Percentiles rank a stretch among this genome's conserved stretches.
Conservation (phyloP, 805 yeast species). For the Saccharomycopsis guyanensis region DNA sequence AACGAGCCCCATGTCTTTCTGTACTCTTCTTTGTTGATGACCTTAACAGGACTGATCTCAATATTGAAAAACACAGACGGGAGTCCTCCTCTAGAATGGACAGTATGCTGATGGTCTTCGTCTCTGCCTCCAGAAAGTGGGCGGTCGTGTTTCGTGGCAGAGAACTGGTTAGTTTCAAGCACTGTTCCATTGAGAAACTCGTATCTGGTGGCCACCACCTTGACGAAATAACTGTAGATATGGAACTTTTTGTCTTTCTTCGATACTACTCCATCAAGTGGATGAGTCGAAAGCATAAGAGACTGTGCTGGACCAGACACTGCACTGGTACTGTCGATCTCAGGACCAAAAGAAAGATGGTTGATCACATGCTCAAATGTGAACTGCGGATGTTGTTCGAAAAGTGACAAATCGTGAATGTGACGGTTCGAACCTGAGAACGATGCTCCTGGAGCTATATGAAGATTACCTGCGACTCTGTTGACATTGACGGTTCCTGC, state of each 20-base stretch:
- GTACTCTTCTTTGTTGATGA: constrained; percentile 69
- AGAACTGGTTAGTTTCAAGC: constrained; percentile 81
- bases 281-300: constrained; percentile 42
- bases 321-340: constrained; percentile 25
- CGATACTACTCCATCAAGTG: constrained; percentile 51
- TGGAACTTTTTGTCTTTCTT: constrained; percentile 45
- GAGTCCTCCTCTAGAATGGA: constrained; percentile 76
- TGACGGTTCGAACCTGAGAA: constrained; percentile 54
- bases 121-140: constrained; percentile 84
- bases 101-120: constrained; percentile 81
- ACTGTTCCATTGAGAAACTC: constrained; percentile 50
- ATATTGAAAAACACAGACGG: constrained; percentile 86
- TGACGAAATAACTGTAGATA: constrained; percentile 69
- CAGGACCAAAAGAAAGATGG: constrained; percentile 78
- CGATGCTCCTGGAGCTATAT: constrained; percentile 93
- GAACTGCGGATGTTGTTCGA: constrained; percentile 46
- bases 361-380: constrained; percentile 72
- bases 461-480: constrained; percentile 84
- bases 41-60: constrained; percentile 89
- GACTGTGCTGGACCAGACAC: constrained; percentile 7
- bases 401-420: constrained; percentile 78
- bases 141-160: constrained; percentile 82
- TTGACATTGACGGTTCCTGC: constrained; percentile 73
- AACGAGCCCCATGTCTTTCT: constrained; percentile 75
- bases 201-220: constrained; percentile 84